Conservation (phyloP, 495 filamentous ascomycete species). For the Haplographium delicatum region DNA sequence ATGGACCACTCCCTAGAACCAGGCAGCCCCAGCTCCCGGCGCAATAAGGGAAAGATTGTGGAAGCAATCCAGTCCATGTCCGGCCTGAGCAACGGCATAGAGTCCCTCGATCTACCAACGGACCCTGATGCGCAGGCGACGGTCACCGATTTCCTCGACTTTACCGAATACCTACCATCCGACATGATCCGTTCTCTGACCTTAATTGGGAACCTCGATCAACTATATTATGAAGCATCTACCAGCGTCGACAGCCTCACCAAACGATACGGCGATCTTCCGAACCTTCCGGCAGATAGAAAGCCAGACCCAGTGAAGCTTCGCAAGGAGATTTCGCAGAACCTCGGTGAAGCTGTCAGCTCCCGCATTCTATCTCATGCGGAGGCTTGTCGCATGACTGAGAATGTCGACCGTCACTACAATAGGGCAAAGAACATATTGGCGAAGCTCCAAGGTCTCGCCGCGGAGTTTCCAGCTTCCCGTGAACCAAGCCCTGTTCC, state of each 20-base stretch:
- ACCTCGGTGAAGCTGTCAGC: constrained; percentile 67
- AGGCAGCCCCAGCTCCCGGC: constrained; percentile 19
- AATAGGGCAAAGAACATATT: constrained; percentile 71
- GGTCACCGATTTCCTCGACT: constrained; percentile 92
- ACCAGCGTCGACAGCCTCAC: constrained; percentile 66
- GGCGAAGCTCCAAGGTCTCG: constrained; percentile 73
- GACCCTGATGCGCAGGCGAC: constrained; percentile 94
- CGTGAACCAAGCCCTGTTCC: constrained; percentile 41
- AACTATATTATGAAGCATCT: constrained; percentile 60
- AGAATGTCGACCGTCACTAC: constrained; percentile 71
- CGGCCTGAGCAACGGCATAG: constrained; percentile 21
- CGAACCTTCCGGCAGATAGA: constrained; percentile 29
- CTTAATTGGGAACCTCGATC: constrained; percentile 78
- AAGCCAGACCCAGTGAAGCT: constrained; percentile 44
- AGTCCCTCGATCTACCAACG: constrained; percentile 25
- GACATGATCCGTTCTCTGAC: constrained; percentile 88
- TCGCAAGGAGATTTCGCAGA: constrained; percentile 69
- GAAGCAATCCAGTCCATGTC: constrained; percentile 24
- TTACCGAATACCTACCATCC: constrained; percentile 91
- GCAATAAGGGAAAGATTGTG: constrained; percentile 23
- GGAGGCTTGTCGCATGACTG: constrained; percentile 75
- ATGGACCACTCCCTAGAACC: constrained; percentile 18
- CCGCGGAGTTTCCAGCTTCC: constrained; percentile 43
- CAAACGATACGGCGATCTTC: constrained; percentile 67
- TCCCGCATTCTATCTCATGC: constrained; percentile 73